Evolutionary conservation across 1,284 basidiomycete genomes (phyloP).

Genomic region (Apiotrichum veenhuisii): DNA sequence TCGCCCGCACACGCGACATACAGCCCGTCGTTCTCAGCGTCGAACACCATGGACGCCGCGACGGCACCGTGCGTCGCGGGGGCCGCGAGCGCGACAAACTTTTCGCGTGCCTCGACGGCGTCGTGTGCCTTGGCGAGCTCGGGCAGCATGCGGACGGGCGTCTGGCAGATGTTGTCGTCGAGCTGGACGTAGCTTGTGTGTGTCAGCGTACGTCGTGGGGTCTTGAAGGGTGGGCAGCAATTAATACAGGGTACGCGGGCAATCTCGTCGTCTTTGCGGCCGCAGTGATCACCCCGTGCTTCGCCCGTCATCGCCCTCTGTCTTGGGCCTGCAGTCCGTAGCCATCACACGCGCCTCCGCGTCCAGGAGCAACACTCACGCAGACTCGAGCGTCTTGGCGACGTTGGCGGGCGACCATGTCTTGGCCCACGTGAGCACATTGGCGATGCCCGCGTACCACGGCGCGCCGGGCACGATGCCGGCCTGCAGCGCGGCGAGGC

Average conservation of each 20-base stretch:
- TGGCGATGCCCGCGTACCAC: conserved; percentile 22
- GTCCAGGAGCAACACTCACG: conserved; percentile 29
- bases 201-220: background rate
- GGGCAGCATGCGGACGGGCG: conserved; percentile 52
- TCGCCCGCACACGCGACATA: conserved; percentile 93
- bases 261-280: no score
- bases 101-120: conserved; percentile 46
- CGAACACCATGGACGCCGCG: conserved; percentile 77
- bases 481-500: conserved; percentile 59
- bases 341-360: no score
- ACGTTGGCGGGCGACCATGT: conserved; percentile 35
- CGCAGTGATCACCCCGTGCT: no score
- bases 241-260: no score
- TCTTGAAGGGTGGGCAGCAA: no score
- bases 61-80: conserved; percentile 82
- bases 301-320: no score
- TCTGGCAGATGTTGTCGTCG: conserved; percentile 54
- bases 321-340: no score
- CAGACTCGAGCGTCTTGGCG: conserved; percentile 24
- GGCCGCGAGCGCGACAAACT: conserved; percentile 60
- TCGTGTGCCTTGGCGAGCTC: conserved; percentile 35
- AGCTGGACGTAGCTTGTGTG: conserved; percentile 49
- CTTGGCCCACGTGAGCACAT: conserved; percentile 22
- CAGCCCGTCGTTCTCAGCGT: conserved; percentile 71
- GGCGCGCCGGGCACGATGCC: conserved; percentile 35